Conservation (phyloP, 495 filamentous ascomycete genomes). For the Tuber brumale region DNA sequence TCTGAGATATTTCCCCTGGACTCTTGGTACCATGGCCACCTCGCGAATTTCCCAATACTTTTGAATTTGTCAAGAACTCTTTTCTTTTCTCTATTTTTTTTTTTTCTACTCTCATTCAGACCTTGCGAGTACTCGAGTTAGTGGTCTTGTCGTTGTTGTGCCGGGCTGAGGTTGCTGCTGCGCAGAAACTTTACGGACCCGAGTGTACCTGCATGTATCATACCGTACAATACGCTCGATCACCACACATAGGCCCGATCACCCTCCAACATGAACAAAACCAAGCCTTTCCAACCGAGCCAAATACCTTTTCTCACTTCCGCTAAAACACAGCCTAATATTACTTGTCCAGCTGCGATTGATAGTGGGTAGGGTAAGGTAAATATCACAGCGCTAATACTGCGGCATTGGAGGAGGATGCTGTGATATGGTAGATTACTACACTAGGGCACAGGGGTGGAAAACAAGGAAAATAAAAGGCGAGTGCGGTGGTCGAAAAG, state of each 20-base stretch:
- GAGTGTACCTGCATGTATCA: not conserved
- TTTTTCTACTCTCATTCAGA: too few relatives aligned
- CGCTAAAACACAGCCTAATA: not conserved
- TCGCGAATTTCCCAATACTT: too few relatives aligned
- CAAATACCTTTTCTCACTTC: not conserved
- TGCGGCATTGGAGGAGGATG: not conserved
- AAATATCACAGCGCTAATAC: not conserved
- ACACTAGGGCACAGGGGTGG: not conserved
- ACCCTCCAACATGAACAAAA: not conserved
- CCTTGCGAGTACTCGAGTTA: too few relatives aligned
- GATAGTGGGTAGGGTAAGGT: not conserved
- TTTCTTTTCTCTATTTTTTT: too few relatives aligned
- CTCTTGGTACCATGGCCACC: too few relatives aligned
- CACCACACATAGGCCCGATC: not conserved
- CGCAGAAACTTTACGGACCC: too few relatives aligned
- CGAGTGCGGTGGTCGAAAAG: not conserved
- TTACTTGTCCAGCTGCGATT: not conserved
- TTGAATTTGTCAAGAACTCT: too few relatives aligned
- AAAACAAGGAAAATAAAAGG: not conserved
- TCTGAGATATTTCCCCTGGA: too few relatives aligned
- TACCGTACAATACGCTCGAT: not conserved
- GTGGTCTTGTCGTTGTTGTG: too few relatives aligned
- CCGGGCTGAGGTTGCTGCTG: too few relatives aligned
- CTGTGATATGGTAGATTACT: not conserved
- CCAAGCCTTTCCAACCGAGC: conserved; percentile 1